Percentiles rank a stretch among this genome's conserved stretches.
phyloP scores from a whole-genome alignment of 73 alveolate genomes.

The Stentor coeruleus region DNA sequence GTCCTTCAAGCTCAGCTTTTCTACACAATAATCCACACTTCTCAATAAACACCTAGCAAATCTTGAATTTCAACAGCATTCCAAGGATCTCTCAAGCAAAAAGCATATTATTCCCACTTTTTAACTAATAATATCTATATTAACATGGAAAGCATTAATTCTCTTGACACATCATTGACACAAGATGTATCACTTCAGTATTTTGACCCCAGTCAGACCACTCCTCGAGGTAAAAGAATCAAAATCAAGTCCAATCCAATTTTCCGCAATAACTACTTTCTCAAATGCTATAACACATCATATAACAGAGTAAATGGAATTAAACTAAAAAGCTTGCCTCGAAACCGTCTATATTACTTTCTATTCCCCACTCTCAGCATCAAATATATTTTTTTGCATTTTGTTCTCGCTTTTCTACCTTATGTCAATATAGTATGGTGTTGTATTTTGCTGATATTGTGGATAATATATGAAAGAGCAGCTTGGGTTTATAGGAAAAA shows the following conservation, averaged over 20 bases:
- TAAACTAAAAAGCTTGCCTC: not conserved
- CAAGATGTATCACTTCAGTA: too few relatives aligned
- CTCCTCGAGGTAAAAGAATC: constrained; percentile 12
- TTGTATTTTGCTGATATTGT: not conserved
- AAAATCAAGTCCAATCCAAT: not conserved
- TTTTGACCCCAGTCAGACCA: not conserved
- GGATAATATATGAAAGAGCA: constrained; percentile 17
- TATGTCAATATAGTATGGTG: not conserved
- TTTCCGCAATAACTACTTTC: constrained; percentile 5
- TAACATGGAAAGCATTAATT: too few relatives aligned
- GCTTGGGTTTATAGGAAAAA: not conserved
- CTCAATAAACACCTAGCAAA: too few relatives aligned
- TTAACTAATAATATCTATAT: too few relatives aligned
- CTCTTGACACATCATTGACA: too few relatives aligned
- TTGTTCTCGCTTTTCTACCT: not conserved
- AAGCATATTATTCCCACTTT: too few relatives aligned
- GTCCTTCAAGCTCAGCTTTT: too few relatives aligned
- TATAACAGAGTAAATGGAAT: not conserved
- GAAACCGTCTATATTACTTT: constrained; percentile 3
- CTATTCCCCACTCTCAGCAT: not conserved
- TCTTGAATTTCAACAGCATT: too few relatives aligned
- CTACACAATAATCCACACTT: too few relatives aligned
- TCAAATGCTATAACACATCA: not conserved
- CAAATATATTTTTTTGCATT: not conserved
- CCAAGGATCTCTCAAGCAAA: too few relatives aligned